Base-by-base conservation (phyloP, 2,329 filamentous ascomycete species). In the Botrytis paeoniae region DNA sequence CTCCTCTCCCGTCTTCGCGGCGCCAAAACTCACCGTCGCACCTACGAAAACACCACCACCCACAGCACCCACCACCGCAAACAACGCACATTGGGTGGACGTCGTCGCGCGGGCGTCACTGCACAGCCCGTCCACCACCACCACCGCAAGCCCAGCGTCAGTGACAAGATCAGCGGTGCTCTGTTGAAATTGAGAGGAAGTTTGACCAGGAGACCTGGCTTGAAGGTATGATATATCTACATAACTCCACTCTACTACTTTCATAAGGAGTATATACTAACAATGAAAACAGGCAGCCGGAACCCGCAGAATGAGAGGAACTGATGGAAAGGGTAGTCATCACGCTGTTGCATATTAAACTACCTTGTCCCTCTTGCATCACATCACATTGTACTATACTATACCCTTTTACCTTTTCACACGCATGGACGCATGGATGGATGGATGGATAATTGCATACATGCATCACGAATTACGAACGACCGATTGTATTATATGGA, bases 141-240 rank as follows among this genome's bases (percentile, higher is more conserved):
- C 5, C 63, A 60, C 32, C 62, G 48, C 29, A 69, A 59, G n/a
- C 51, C 45, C 1, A 60, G 64, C 6, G 84, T 95, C 76, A 91
- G 91, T 64, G 93, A 95, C 84, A 95, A 95, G 83, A 86, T 95
- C 77, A 90, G 88, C 68, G 93, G 93, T 29, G 92, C 92, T 0
- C 84, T 95, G 81, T 85, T 93, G 84, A 93, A 88, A 84, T 82
- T 95, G 75, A 90, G 89, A 82, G 93, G 93, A 12, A 88, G 85
- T 71, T 80, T 95, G 73, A 94, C 91, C 1, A 82, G 88, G 65
- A 86, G 89, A 59, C 91, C 92, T 3, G 93, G 90, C 37, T 83
- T 92, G 76, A 95, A 95, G 89, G 89, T 89, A 74, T 80, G 75
- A 64, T 70, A 71, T n/a, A 14, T 37, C 65, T 32, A 43, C 7